Evolutionary conservation across 2,329 filamentous ascomycete genomes (phyloP), one percentile per base, ranked within the genome.

Genomic region (Xylariaceae sp.): DNA sequence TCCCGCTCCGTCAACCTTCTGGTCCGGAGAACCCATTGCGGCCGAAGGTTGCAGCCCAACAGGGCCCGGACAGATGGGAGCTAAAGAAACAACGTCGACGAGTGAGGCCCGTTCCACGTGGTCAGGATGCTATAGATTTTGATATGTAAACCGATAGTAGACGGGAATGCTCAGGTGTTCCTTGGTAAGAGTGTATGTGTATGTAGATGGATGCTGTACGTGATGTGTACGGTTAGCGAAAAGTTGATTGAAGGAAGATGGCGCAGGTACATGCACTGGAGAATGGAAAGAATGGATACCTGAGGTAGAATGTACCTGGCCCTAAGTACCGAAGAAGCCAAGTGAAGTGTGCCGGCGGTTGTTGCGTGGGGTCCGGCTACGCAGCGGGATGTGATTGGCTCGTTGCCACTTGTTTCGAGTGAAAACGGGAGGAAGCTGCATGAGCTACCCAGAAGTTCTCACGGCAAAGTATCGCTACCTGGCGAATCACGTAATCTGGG

Each of bases 321-420:
- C 13, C n/a, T 18, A 15, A 30, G 17, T 47, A 52, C 11, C 17
- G 18, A 57, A 37, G 53, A 53, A 58, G 54, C 23, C 23, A 13
- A 48, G 65, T 60, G 65, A 44, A 13, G 17, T 50, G 57, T 56
- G 64, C 64, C 53, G 67, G 69, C 68, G 68, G 69, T 58, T 68
- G 65, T 65, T 67, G 63, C 66, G 66, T 59, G 59, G 66, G 62
- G 60, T 30, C 63, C 53, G 64, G 68, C 70, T 70, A 71, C 70
- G 69, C 69, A 70, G 65, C 68, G 56, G 60, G 55, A 58, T 66
- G 50, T 69, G 68, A 72, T 72, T 72, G 64, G 70, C 65, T 59
- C 6, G 49, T 18, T 39, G 37, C 3, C 13, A 9, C 18, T 1
- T n/a, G 11, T 35, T 13, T 6, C 10, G 11, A 55, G 44, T 45